Evolutionary conservation across 1,139 yeast genomes (phyloP).

Genomic region (Chernovozyma aurita): DNA sequence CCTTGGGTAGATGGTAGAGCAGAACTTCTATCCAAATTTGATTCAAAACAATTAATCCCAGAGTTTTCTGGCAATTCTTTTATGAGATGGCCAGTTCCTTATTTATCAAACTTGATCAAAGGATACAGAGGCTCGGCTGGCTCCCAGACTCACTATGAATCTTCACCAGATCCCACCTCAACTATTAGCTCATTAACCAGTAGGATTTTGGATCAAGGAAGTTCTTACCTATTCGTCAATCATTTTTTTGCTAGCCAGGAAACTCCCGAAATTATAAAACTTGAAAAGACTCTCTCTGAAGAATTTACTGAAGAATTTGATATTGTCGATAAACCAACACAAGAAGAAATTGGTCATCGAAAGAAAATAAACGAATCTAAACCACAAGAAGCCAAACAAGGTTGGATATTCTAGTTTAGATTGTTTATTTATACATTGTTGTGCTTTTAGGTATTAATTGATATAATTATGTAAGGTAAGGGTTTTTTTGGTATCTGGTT

Average conservation of each 20-base stretch:
- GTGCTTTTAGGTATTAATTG: not conserved
- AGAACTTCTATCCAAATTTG: conserved; percentile 3
- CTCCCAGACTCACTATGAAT: not conserved
- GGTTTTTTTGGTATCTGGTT: no score
- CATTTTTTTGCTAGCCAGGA: conserved; percentile 1
- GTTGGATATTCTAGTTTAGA: conserved; percentile 1
- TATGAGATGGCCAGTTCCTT: not conserved
- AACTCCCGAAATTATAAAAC: not conserved
- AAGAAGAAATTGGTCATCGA: conserved; percentile 11
- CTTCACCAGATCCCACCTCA: not conserved
- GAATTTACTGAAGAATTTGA: conserved; percentile 34
- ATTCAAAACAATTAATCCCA: not conserved
- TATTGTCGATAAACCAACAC: conserved; percentile 33
- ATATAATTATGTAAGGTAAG: no score
- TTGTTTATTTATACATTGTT: no score
- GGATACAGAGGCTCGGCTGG: not conserved
- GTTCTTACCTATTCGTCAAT: conserved; percentile 1
- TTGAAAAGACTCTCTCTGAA: not conserved
- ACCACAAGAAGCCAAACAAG: not conserved
- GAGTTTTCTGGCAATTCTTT: not conserved
- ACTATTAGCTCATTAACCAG: not conserved
- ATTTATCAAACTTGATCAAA: not conserved
- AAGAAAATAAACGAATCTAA: not conserved
- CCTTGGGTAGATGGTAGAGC: conserved; percentile 29
- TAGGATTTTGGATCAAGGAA: not conserved